Base-by-base conservation (phyloP, 352 stramenopile species). In the Pythium volutum region DNA sequence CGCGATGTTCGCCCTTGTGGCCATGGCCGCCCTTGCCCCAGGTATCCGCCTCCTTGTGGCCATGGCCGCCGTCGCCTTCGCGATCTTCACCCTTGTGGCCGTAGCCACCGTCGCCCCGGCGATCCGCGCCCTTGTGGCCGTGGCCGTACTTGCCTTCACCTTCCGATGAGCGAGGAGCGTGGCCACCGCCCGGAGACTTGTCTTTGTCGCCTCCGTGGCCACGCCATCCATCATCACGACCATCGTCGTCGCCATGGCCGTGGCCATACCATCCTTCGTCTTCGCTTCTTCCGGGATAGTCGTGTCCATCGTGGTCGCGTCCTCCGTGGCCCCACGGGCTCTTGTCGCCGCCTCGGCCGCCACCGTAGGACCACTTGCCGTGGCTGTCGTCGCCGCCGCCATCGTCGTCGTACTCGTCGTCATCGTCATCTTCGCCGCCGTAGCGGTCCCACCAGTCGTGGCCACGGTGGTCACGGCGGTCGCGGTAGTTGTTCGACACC, bases 391-490 rank as follows among this genome's bases (percentile, higher is more conserved):
- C 29, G 20, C 26, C 20, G 16, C 23, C 50, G 12, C 26, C 39
- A 10, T 29, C 38, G 9, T 23, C 5, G 22, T 59, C 39, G 25
- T 26, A 33, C 5, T 42, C 47, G 10, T 57, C 46, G 25, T 54
- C 45, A 1, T 27, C 31, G 22, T 45, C 43, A 26, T 55, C 55
- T 9, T 39, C 27, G 3, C 46, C 45, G 27, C 22, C 36, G 3
- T 49, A 38, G 45, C 36, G 46, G 9, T 49, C 39, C 53, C 53
- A 59, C 25, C 53, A 38, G 11, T 50, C 15, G 41, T 55, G 16
- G 3, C 26, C 45, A 15, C 22, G 25, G 27, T 51, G 26, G 8
- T 51, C 46, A 10, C 22, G 15, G 23, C 41, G 50, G 22, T 34
- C 23, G 25, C 15, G 31, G 33, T 55, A 62, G 31, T 55, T 36